Evolutionary conservation across 345 rosid species (phyloP).

Genomic region (Balakata baccata): DNA sequence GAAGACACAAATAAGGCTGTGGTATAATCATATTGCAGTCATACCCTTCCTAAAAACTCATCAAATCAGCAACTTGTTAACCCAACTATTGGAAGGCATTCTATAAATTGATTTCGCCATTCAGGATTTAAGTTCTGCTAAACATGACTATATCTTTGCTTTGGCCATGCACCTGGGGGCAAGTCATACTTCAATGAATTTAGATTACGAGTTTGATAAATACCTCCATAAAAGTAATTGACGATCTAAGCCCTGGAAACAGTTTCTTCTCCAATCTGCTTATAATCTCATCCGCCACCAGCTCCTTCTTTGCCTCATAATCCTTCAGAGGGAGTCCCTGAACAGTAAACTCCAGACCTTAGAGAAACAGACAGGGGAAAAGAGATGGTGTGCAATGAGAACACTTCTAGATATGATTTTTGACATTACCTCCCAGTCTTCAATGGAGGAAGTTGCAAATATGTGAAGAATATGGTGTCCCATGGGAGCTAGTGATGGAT

Average conservation of each 20-base stretch:
- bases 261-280: constrained; percentile 76
- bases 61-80: background rate
- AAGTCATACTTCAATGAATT: constrained; percentile 4
- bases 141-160: background rate
- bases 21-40: background rate
- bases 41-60: background rate
- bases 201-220: background rate
- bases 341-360: constrained; percentile 15
- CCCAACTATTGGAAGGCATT: background rate
- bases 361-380: background rate
- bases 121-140: background rate
- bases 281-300: constrained; percentile 56
- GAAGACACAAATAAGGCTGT: no score
- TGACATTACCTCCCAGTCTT: constrained; percentile 75
- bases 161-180: background rate
- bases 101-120: background rate
- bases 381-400: background rate
- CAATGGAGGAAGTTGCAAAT: constrained; percentile 80
- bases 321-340: constrained; percentile 74
- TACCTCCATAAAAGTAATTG: constrained; percentile 83
- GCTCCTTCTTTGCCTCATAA: constrained; percentile 74
- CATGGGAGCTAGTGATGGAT: constrained; percentile 77
- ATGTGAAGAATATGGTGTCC: constrained; percentile 85
- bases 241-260: constrained; percentile 74
- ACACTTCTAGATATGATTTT: constrained; percentile 5